Evolutionary conservation across 352 stramenopile genomes (phyloP), one percentile per base, ranked within the genome.

Genomic region (Globisporangium carolinianum): DNA sequence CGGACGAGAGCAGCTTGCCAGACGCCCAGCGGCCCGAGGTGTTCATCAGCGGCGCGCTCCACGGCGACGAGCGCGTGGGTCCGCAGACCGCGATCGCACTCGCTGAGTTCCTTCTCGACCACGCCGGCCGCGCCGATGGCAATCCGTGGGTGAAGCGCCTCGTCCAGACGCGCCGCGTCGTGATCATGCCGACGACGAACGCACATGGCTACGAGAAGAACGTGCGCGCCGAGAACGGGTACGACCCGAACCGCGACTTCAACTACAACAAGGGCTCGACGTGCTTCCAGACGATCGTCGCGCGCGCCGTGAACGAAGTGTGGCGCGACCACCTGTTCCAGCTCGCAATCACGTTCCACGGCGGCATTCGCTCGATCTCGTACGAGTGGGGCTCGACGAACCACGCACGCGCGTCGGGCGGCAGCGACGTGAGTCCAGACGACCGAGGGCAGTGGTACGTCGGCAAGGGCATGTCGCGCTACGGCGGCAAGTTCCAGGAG

Each of bases 221-320:
- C 53, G 62, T 67, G 24, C 78, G 93, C 9, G 74, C 68, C 7
- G 96, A 99, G 67, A 69, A 69, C 37, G 43, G 65, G 1, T 61
- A 98, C 11, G 97, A 99, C 69, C 94, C 96, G 39, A 99, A 99
- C 72, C 86, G 96, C 32, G 97, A 99, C 67, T 99, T 98, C 68
- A 89, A 94, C 15, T 98, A 98, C 72, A 89, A 94, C 72, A 74
- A 91, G 12, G 62, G 54, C 11, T 52, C 66, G 5, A 71, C 67
- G 6, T 99, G 95, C 60, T 98, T 98, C 88, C 66, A 91, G 64
- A 97, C 94, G 5, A 97, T 98, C 65, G 88, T 94, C 6, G 94
- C 87, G 4, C 81, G 96, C 35, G 92, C 83, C 1, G 77, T 98
- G 24, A 98, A 99, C 64, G 94, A 98, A 71, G 69, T 99, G 14